Conservation (phyloP, 768 basidiomycete species). For the Auricularia cornea region DNA sequence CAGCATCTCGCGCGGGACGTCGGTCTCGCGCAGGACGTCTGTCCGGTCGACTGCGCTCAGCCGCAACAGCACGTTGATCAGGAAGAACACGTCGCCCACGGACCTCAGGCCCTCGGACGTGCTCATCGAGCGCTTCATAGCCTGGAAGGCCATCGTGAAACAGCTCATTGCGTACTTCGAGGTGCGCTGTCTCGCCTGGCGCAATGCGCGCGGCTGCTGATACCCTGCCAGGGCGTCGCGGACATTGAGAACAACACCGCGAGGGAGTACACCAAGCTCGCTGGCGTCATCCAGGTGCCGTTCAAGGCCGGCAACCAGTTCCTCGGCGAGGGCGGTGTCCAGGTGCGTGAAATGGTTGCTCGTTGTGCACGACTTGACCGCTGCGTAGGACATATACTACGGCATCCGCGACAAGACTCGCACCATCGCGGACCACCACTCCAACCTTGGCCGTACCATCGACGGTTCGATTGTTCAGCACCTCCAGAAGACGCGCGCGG, state of each 20-base stretch:
- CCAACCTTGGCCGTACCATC: slow-evolving; percentile 91
- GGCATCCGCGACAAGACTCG: slow-evolving; percentile 89
- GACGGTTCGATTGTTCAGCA: slow-evolving; percentile 97
- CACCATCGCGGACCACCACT: slow-evolving; percentile 89
- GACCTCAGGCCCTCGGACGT: slow-evolving; percentile 91
- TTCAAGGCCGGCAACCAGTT: slow-evolving; percentile 96
- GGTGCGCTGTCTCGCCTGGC: slow-evolving; percentile 23
- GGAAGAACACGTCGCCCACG: slow-evolving; percentile 85
- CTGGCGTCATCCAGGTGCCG: slow-evolving; percentile 94
- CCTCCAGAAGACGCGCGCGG: slow-evolving; percentile 84
- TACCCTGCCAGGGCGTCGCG: slow-evolving; percentile 39
- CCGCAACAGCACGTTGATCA: slow-evolving; percentile 79
- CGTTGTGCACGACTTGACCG: neutral
- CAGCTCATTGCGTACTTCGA: slow-evolving; percentile 91
- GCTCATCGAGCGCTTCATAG: slow-evolving; percentile 88
- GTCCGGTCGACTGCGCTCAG: slow-evolving; percentile 65
- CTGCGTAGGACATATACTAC: slow-evolving; percentile 77
- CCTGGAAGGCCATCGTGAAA: slow-evolving; percentile 96
- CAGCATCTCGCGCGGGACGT: slow-evolving; percentile 57
- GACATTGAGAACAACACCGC: slow-evolving; percentile 96
- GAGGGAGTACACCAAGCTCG: slow-evolving; percentile 85
- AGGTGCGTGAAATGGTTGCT: slow-evolving; percentile 35
- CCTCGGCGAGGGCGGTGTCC: slow-evolving; percentile 92
- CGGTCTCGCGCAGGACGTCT: slow-evolving; percentile 52
- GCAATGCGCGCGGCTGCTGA: slow-evolving; percentile 2